Base-by-base conservation (phyloP, 805 yeast genomes). In the Monosporozyma aerobia region DNA sequence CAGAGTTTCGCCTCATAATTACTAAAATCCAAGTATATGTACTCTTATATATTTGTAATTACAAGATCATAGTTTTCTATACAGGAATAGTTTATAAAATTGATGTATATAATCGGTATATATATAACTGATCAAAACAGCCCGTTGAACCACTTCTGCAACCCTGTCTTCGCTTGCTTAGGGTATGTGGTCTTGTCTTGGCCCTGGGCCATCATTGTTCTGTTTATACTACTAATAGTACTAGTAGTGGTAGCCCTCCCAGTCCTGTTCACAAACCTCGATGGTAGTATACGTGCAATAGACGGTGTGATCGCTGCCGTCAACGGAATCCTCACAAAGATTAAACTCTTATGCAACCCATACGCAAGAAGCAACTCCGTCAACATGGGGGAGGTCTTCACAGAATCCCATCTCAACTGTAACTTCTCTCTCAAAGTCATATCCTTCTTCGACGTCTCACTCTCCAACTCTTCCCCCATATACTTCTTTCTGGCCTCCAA, bases 231-330 rank as follows among this genome's bases (percentile, higher is more conserved):
- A 10, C 33, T 30, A 8, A 30, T 10, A 30, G 33, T 30, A 10
- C 33, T 30, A 8, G 10, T 10, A 30, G 33, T 30, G 10, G 29
- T 7, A 27, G 29, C 7, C 29, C 7, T 27, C 29, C 5, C 29
- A 5, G 29, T 7, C 7, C 29, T 5, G 27, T 9, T 27, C 3
- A 25, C 30, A 13, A 23, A 40, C 16, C 25, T 23, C 19, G 35
- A 13, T 16, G 47, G 23, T 16, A 92, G 75, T 47, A 72, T 64
- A 50, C 69, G 73, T 5, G 89, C 96, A 2, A 89, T 76, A 1
- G 80, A 64, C 5, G 99, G 99, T 0, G 97, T 90, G 11, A 90
- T 77, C 2, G 96, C 95, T 0, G 97, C 97, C 0, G 97, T 85
- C 32, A 89, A 68, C 13, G 99, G 99, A 5, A 94, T 72, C 56